phyloP scores from a whole-genome alignment of 1,284 basidiomycete genomes.

The Ceratobasidium sp. region DNA sequence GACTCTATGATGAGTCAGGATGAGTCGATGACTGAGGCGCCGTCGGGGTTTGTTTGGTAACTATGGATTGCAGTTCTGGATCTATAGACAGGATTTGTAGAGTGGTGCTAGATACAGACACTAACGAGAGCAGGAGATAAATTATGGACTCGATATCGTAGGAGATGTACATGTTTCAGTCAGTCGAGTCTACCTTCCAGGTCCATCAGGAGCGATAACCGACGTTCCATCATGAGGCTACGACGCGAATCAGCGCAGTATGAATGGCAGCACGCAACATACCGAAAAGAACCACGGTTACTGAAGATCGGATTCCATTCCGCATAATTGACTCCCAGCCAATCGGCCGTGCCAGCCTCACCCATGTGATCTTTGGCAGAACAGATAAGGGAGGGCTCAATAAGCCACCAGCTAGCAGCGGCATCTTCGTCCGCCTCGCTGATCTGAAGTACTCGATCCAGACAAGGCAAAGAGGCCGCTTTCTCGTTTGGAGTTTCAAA shows the following conservation, averaged over 20 bases:
- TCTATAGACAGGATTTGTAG: not conserved
- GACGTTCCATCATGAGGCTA: constrained; percentile 34
- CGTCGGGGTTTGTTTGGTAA: constrained; percentile 9
- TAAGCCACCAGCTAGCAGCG: constrained; percentile 10
- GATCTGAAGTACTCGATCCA: constrained; percentile 19
- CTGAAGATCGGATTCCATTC: constrained; percentile 22
- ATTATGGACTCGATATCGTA: too few species aligned
- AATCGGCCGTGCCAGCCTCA: not conserved
- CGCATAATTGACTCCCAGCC: constrained; percentile 30
- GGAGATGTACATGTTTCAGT: not conserved
- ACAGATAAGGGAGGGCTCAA: constrained; percentile 5
- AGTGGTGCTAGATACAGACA: not conserved
- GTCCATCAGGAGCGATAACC: not conserved
- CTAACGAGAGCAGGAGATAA: too few species aligned
- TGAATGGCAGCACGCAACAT: not conserved
- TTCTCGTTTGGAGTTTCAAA: constrained; percentile 11
- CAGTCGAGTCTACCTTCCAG: not conserved
- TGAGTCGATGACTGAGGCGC: not conserved
- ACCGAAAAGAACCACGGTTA: constrained; percentile 24
- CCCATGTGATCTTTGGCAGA: not conserved
- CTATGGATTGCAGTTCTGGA: not conserved
- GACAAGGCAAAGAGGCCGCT: not conserved
- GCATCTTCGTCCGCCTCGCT: constrained; percentile 22
- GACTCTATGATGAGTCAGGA: not conserved
- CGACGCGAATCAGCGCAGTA: not conserved